Evolutionary conservation across 2,329 filamentous ascomycete species (phyloP).

Genomic region (Colletotrichum sp.): DNA sequence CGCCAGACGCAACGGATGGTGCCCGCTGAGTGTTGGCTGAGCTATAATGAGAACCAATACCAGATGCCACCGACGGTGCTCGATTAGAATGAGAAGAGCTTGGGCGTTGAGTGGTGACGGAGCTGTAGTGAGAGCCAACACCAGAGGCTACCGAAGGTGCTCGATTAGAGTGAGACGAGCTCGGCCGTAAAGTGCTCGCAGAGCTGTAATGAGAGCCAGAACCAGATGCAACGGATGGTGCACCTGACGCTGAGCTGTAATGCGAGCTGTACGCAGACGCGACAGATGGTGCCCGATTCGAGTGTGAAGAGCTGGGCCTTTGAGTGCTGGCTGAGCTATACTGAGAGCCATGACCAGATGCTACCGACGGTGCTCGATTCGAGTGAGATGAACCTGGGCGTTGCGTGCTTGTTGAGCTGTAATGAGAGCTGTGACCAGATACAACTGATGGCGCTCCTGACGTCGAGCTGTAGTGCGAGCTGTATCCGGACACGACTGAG

Average conservation of each 20-base stretch:
- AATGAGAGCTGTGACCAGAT: background rate
- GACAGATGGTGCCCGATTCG: background rate
- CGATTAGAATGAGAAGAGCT: background rate
- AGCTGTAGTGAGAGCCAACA: background rate
- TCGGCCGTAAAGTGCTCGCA: background rate
- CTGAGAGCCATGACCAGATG: background rate
- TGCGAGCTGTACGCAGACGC: too few relatives aligned
- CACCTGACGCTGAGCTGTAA: too few relatives aligned
- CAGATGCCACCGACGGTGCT: background rate
- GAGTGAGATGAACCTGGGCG: background rate
- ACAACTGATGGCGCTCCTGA: background rate
- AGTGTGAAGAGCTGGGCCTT: background rate
- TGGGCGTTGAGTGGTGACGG: background rate
- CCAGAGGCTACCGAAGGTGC: background rate
- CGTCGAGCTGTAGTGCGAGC: background rate
- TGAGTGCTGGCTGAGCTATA: background rate
- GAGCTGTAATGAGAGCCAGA: background rate
- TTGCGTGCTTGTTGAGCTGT: background rate
- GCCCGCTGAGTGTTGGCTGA: background rate
- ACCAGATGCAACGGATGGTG: too few relatives aligned
- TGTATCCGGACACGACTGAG: background rate
- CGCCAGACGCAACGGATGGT: background rate
- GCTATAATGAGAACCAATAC: background rate
- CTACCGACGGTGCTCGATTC: background rate
- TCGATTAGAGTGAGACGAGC: background rate